Conservation (phyloP, 1,139 yeast genomes). For the Suhomyces guaymorum region DNA sequence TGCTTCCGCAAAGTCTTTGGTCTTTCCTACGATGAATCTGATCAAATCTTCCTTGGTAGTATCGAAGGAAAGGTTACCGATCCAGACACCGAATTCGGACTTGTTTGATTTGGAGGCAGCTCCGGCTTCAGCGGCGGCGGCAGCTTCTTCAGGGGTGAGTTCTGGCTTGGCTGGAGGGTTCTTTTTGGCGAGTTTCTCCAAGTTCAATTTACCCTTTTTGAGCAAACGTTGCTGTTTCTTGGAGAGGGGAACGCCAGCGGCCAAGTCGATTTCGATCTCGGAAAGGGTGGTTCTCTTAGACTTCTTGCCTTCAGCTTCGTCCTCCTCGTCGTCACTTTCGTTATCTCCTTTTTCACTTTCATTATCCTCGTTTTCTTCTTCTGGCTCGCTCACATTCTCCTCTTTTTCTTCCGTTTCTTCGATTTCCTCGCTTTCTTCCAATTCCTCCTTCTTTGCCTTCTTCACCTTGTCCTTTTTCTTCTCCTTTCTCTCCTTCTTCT, state of each 20-base stretch:
- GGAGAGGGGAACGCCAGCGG: constrained; percentile 79
- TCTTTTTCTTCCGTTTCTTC: constrained; percentile 14
- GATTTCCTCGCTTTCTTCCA: constrained; percentile 11
- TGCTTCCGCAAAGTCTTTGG: constrained; percentile 34
- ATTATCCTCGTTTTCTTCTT: constrained; percentile 17
- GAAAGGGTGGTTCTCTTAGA: constrained; percentile 23
- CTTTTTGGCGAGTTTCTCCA: constrained; percentile 56
- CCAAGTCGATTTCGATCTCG: constrained; percentile 80
- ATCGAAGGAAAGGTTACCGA: constrained; percentile 87
- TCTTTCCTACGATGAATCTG: constrained; percentile 63
- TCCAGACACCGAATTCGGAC: constrained; percentile 81
- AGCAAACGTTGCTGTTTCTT: constrained; percentile 87
- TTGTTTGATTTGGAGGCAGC: constrained; percentile 33
- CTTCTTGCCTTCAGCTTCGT: background rate
- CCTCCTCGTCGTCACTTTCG: constrained; percentile 8
- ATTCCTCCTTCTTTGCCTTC: constrained; percentile 10
- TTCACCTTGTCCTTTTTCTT: constrained; percentile 21
- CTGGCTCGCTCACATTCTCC: background rate
- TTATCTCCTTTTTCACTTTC: constrained; percentile 10
- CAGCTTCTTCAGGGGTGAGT: constrained; percentile 30
- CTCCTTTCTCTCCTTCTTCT: constrained; percentile 24
- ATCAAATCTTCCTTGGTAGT: constrained; percentile 75
- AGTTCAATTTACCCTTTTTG: constrained; percentile 73
- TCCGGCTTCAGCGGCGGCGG: constrained; percentile 25
- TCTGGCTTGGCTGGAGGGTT: constrained; percentile 47